Evolutionary conservation across 2,329 filamentous ascomycete genomes (phyloP), one percentile per base, ranked within the genome.

Genomic region (Paecilomyces fulvus): DNA sequence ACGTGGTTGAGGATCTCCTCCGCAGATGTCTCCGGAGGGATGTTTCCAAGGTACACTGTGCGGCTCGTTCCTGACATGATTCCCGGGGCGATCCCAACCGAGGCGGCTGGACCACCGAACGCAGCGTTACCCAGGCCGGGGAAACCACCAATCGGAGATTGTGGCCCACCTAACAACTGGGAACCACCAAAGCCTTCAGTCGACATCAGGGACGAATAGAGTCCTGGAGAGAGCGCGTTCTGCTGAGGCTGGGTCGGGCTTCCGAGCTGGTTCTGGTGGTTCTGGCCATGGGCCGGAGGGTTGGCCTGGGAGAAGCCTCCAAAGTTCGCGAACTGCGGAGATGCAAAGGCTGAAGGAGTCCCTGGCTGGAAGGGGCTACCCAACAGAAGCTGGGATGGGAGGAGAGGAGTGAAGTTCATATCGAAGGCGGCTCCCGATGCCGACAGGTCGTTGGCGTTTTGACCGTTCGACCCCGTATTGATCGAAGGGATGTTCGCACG

Each of bases 1-100:
- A 99, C 94, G 69, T 99, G 94, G 61, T 92, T 88, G 56, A 99
- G 79, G 61, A 99, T 96, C 77, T 99, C 94, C 77, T 99, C 94
- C 8, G 94, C 92, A 52, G 89, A 87, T 7, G 94, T 99, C 77
- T 99, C 94, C 25, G 92, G 89, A n/a, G 94, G 94, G 58, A 99
- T 97, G 74, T 99, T 99, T 61, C 94, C 94, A 54, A 99, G 79
- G 70, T 99, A 99, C 49, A 99, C 94, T 3, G 94, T 99, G 64
- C 94, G 85, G 80, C 92, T 97, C 9, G 92, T 96, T 53, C 91
- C 90, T 52, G 90, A 91, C 49, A 95, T 84, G 59, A 95, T 82
- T 51, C 88, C 88, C n/a, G 89, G 85, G 30, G 83, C 83, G 77
- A 92, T 85, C 23, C 86, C 83, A 63, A 92, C 85, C 9, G 89